phyloP scores from a whole-genome alignment of 169 alveolate genomes.

The Hepatocystis sp. region DNA sequence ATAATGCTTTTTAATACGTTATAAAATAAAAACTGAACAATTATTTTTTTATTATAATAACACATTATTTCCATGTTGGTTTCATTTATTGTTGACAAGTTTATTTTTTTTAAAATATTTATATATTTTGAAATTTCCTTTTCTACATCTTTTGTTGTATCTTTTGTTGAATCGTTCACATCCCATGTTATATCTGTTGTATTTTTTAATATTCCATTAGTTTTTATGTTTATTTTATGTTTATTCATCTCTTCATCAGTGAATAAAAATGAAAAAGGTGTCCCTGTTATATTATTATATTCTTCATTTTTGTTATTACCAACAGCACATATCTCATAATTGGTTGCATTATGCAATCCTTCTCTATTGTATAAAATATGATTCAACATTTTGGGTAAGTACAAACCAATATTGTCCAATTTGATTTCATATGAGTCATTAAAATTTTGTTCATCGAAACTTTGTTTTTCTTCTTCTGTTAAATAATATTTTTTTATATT shows the following conservation, averaged over 20 bases:
- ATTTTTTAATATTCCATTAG: too few relatives aligned
- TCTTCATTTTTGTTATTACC: too few relatives aligned
- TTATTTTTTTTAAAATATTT: conserved; percentile 49
- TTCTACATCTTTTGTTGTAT: too few relatives aligned
- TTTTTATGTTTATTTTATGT: too few relatives aligned
- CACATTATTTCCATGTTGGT: conserved; percentile 54
- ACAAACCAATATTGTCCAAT: conserved; percentile 31
- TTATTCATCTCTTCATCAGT: too few relatives aligned
- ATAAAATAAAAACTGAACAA: conserved; percentile 59
- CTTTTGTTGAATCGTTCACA: too few relatives aligned
- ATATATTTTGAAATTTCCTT: conserved; percentile 8
- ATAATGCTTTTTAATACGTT: conserved; percentile 41
- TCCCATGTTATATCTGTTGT: too few relatives aligned
- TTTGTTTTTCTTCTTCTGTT: conserved; percentile 30
- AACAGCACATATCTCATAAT: too few relatives aligned
- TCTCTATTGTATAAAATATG: conserved; percentile 12
- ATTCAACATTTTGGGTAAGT: conserved; percentile 11
- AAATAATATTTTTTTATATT: conserved; percentile 10
- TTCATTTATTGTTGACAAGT: conserved; percentile 60
- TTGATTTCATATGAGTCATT: conserved; percentile 44
- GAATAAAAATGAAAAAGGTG: too few relatives aligned
- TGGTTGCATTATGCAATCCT: too few relatives aligned
- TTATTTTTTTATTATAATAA: conserved; percentile 34
- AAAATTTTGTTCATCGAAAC: conserved; percentile 15
- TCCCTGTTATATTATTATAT: too few relatives aligned